Base-by-base conservation (phyloP, 345 rosid genomes). In the Murraya paniculata region DNA sequence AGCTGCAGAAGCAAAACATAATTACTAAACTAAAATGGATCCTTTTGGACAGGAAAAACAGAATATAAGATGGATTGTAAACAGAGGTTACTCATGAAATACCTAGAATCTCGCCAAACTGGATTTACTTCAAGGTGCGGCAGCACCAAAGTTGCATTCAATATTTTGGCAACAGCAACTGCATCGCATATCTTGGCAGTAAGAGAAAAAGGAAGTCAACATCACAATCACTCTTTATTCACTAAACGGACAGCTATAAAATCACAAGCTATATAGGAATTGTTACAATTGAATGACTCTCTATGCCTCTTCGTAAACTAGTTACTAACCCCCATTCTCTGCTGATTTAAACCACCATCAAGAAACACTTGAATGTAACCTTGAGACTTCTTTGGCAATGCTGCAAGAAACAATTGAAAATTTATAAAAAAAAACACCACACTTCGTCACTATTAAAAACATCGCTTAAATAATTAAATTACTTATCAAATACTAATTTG, bases 101-200 rank as follows among this genome's bases (percentile, higher is more conserved):
- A 96, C 99, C 98, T 96, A 66, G 97, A 81, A 88, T 96, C 98
- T 89, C 90, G 95, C 99, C 99, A 96, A 77, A 96, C 98, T 25
- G 98, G 92, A 86, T 96, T 96, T 2, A 96, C 93, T 85, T 96
- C 99, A 79, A 96, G 90, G 65, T 92, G 98, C 24, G 99, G 99
- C 73, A 96, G 87, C 73, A 92, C 92, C 69, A 96, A 90, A 5
- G 97, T 96, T 13, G 91, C 95, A 67, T 96, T 96, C 78, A 94
- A 80, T 73, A 94, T 92, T 82, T 90, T 94, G 50, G 99, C 98
- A 80, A 96, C 92, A 48, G 98, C 98, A 83, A 96, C 99, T 16
- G 98, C 98, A 89, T 96, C 99, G 72, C 99, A 96, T 82, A 96
- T 90, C 99, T 95, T 57, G 25, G 71, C 22, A 81, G 79, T 9